These are phyloP conservation scores for Fusarium hainanense DNA, from an alignment of 2,329 filamentous ascomycete species.

Conservation along the genomic window DNA sequence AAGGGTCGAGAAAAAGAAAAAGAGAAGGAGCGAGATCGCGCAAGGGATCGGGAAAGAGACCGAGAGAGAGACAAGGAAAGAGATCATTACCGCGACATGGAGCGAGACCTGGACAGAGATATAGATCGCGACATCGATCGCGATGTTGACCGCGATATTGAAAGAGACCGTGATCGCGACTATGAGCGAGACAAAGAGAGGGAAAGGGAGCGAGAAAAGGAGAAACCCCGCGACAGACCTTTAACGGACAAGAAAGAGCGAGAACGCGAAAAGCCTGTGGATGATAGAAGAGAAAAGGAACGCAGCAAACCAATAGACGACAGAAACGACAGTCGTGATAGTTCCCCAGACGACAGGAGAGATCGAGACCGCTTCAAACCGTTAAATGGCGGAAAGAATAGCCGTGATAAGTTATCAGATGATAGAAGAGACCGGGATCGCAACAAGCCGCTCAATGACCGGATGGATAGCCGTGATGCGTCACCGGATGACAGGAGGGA, in stretches of 20 bases:
- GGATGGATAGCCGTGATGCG: neutral
- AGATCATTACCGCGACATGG: conserved; percentile 15
- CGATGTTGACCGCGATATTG: conserved; percentile 11
- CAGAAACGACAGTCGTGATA: conserved; percentile 5
- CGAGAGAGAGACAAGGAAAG: conserved; percentile 15
- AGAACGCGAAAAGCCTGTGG: neutral
- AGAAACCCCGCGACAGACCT: conserved; percentile 13
- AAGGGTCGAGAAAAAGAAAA: neutral
- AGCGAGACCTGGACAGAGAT: conserved; percentile 6
- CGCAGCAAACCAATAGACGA: conserved; percentile 5
- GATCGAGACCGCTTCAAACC: neutral
- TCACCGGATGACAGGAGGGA: neutral
- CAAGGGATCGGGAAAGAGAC: conserved; percentile 2
- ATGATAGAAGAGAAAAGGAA: neutral
- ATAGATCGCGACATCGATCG: conserved; percentile 12
- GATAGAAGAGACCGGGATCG: neutral
- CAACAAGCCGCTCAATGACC: neutral
- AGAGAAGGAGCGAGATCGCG: conserved; percentile 4
- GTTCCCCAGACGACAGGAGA: neutral
- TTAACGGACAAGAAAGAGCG: neutral
- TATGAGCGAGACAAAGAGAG: conserved; percentile 9
- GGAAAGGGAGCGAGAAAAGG: conserved; percentile 14
- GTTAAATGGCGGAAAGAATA: neutral
- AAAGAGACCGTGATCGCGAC: conserved; percentile 4
- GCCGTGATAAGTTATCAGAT: neutral